A percentile compares a stretch with the other conserved stretches of the same genome.
Evolutionary conservation across 352 stramenopile species (phyloP).

Genomic region (Pythium phragmiticola): DNA sequence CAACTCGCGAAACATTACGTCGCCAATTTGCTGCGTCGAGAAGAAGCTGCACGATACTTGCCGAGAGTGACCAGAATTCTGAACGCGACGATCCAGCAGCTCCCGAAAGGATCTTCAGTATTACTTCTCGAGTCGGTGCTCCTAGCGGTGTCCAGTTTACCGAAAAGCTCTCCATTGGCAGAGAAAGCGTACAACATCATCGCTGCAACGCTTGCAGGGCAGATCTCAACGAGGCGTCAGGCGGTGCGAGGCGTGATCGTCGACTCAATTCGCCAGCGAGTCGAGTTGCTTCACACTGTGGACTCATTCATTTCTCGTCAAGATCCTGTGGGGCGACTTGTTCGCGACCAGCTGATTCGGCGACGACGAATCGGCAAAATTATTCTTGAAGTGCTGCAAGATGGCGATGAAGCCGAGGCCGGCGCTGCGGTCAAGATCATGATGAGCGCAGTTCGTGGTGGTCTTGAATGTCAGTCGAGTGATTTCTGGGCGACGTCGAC

Average conservation of each 20-base stretch:
- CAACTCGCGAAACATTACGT: constrained; percentile 14
- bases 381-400: constrained; percentile 9
- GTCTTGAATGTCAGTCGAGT: neutral
- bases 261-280: neutral
- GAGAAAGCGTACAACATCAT: constrained; percentile 11
- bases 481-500: constrained; percentile 8
- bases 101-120: neutral
- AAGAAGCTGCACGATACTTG: constrained; percentile 6
- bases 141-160: constrained; percentile 1
- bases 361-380: constrained; percentile 12
- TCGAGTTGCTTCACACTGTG: constrained; percentile 5
- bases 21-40: neutral
- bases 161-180: constrained; percentile 18
- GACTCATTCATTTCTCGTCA: neutral
- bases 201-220: constrained; percentile 7
- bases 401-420: constrained; percentile 8
- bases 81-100: constrained; percentile 1
- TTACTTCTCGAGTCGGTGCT: constrained; percentile 8
- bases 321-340: constrained; percentile 10
- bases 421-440: constrained; percentile 18
- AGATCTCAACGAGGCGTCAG: neutral
- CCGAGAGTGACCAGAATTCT: constrained; percentile 10
- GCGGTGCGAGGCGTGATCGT: neutral
- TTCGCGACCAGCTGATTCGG: constrained; percentile 17
- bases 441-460: neutral